A percentile compares a stretch with the other conserved stretches of the same genome.
These are phyloP conservation scores for Apodospora peruviana DNA, from an alignment of 495 filamentous ascomycete species.

Conservation along the genomic window DNA sequence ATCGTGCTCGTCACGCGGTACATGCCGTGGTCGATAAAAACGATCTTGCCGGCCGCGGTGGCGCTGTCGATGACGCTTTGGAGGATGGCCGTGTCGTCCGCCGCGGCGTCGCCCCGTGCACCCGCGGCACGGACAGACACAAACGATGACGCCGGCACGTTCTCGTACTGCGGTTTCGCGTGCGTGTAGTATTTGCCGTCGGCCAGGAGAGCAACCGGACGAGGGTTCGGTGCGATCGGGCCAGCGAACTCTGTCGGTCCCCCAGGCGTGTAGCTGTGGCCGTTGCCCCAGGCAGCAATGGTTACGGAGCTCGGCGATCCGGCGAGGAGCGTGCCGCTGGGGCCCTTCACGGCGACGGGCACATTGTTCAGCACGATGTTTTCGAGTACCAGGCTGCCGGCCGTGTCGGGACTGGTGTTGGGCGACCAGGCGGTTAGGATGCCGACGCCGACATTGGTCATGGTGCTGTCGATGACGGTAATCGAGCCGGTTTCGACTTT, in stretches of 20 bases:
- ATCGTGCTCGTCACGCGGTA: constrained; percentile 63
- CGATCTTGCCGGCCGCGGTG: constrained; percentile 54
- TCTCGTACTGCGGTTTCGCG: constrained; percentile 57
- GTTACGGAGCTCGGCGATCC: constrained; percentile 51
- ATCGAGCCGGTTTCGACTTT: constrained; percentile 51
- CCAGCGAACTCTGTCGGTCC: constrained; percentile 26
- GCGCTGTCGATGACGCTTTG: constrained; percentile 53
- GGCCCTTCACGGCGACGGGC: constrained; percentile 53
- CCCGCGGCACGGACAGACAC: constrained; percentile 59
- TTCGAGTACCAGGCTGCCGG: constrained; percentile 52
- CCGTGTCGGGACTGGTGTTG: constrained; percentile 42
- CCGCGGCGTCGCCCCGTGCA: constrained; percentile 63
- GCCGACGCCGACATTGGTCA: constrained; percentile 64
- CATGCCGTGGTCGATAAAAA: constrained; percentile 56
- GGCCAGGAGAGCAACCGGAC: constrained; percentile 32
- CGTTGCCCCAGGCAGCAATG: constrained; percentile 46
- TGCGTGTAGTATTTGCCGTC: constrained; percentile 44
- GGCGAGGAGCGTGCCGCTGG: constrained; percentile 47
- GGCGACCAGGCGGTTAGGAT: constrained; percentile 60
- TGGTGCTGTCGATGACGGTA: constrained; percentile 64
- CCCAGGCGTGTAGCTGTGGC: constrained; percentile 34
- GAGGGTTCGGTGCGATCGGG: constrained; percentile 31
- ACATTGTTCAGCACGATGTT: constrained; percentile 63
- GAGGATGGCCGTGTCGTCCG: constrained; percentile 64
- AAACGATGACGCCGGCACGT: constrained; percentile 46